Evolutionary conservation across 2,329 filamentous ascomycete genomes (phyloP).

Genomic region (Talaromyces sp.): DNA sequence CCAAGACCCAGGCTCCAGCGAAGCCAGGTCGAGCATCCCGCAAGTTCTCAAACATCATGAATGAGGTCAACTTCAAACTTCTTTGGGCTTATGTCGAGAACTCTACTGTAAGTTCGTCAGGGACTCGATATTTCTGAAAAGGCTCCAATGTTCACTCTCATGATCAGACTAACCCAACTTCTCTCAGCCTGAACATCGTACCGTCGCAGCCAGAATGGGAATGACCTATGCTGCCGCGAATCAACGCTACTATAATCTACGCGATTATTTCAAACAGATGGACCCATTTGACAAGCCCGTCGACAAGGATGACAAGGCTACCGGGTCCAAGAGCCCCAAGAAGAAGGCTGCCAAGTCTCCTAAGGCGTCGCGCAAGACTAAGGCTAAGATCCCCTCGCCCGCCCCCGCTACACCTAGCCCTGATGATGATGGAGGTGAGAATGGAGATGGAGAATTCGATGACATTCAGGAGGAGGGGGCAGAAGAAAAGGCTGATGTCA

Average conservation of each 20-base stretch:
- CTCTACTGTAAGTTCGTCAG: not conserved
- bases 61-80: not conserved
- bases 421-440: not conserved
- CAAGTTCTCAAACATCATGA: not conserved
- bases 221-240: not conserved
- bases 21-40: not conserved
- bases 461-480: too few species aligned
- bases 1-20: not conserved
- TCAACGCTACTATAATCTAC: not conserved
- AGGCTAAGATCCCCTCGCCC: not conserved
- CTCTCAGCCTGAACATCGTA: not conserved
- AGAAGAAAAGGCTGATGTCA: too few species aligned
- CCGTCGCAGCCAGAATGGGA: not conserved
- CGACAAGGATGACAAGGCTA: not conserved
- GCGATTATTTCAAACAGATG: not conserved
- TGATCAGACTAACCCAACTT: not conserved
- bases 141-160: not conserved
- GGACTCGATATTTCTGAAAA: not conserved
- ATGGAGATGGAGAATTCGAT: too few species aligned
- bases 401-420: not conserved
- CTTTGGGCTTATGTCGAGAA: not conserved
- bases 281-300: not conserved
- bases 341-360: not conserved
- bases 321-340: not conserved
- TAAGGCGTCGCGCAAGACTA: not conserved